phyloP scores from a whole-genome alignment of 2,329 filamentous ascomycete genomes.

The Alternaria sp. region DNA sequence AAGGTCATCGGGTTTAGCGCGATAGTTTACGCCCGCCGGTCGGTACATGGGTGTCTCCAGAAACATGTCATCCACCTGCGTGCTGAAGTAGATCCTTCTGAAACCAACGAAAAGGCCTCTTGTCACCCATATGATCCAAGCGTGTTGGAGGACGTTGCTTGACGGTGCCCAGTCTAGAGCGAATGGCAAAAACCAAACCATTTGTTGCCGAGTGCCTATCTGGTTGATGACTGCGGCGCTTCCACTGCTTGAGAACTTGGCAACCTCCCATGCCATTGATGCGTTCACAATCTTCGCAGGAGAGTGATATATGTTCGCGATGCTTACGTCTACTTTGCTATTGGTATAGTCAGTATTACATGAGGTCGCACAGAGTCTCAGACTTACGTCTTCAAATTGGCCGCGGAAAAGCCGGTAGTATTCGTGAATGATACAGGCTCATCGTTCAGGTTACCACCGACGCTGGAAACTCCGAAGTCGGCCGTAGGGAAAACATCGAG shows the following conservation, averaged over 20 bases:
- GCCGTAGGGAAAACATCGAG: constrained; percentile 63
- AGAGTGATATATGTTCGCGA: constrained; percentile 61
- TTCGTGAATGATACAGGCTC: constrained; percentile 60
- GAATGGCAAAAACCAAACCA: constrained; percentile 66
- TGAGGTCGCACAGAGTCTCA: neutral
- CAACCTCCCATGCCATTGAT: constrained; percentile 61
- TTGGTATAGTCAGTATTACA: constrained; percentile 7
- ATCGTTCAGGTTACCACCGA: constrained; percentile 41
- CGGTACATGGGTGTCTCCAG: constrained; percentile 53
- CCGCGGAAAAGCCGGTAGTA: constrained; percentile 59
- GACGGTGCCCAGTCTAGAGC: constrained; percentile 60
- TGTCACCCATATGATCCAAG: constrained; percentile 68
- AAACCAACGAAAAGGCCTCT: constrained; percentile 65
- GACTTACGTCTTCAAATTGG: constrained; percentile 57
- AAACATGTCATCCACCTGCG: constrained; percentile 69
- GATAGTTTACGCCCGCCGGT: constrained; percentile 59
- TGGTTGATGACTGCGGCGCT: constrained; percentile 67
- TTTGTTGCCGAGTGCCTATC: constrained; percentile 63
- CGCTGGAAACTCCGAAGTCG: constrained; percentile 54
- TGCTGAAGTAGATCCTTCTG: constrained; percentile 61
- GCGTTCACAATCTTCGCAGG: constrained; percentile 62
- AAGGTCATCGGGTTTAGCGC: constrained; percentile 49
- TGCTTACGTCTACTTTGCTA: constrained; percentile 39
- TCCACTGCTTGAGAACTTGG: constrained; percentile 51
- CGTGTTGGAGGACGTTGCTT: constrained; percentile 65